These are phyloP conservation scores for Neobulgaria alba DNA, from an alignment of 2,329 filamentous ascomycete species.

Conservation along the genomic window DNA sequence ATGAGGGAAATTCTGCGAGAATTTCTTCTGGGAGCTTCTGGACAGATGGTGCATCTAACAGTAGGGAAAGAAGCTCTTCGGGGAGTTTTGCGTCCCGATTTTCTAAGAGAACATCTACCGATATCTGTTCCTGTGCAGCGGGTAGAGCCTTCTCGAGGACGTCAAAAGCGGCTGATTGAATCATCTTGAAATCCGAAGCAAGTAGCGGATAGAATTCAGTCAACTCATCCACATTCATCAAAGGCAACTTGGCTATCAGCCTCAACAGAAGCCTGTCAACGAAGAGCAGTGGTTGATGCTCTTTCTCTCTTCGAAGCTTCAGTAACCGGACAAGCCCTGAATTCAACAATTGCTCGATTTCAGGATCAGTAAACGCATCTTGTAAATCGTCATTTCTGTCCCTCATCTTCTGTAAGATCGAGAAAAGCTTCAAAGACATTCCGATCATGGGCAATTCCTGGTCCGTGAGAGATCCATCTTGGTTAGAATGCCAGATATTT, in stretches of 20 bases:
- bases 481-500: slow-evolving; percentile 45
- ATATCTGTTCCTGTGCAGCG: slow-evolving; percentile 68
- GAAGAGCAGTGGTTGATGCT: slow-evolving; percentile 56
- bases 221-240: slow-evolving; percentile 53
- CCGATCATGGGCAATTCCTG: slow-evolving; percentile 55
- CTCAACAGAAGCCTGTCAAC: slow-evolving; percentile 68
- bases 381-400: slow-evolving; percentile 80
- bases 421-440: slow-evolving; percentile 64
- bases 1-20: slow-evolving; percentile 54
- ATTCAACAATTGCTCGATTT: slow-evolving; percentile 26
- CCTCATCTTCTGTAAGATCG: slow-evolving; percentile 51
- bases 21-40: slow-evolving; percentile 51
- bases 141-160: slow-evolving; percentile 77
- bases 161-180: slow-evolving; percentile 74
- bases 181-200: slow-evolving; percentile 61
- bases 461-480: slow-evolving; percentile 31
- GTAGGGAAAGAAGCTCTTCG: slow-evolving; percentile 73
- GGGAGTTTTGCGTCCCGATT: slow-evolving; percentile 67
- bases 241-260: slow-evolving; percentile 54
- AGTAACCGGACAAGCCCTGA: slow-evolving; percentile 39
- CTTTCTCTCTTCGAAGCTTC: slow-evolving; percentile 37
- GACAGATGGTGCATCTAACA: slow-evolving; percentile 68
- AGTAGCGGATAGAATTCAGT: slow-evolving; percentile 67
- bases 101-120: slow-evolving; percentile 66
- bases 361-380: slow-evolving; percentile 59